Conservation (phyloP, 352 stramenopile species). For the Pythium phragmitis region DNA sequence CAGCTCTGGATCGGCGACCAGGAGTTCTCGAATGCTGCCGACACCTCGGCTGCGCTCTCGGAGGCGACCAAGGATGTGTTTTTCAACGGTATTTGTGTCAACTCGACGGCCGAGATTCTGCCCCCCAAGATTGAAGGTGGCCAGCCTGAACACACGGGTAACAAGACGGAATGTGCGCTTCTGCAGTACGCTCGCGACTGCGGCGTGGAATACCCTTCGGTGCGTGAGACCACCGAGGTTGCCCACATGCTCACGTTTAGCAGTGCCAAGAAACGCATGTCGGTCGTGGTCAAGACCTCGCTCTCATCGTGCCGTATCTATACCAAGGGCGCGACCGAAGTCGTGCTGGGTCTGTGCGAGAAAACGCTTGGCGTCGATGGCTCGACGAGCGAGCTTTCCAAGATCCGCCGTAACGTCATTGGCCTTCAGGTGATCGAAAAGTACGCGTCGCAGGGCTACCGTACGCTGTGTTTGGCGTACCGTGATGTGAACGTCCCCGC, state of each 20-base stretch:
- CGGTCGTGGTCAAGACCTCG: conserved; percentile 37
- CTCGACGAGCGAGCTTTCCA: conserved; percentile 55
- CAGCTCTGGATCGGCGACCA: conserved; percentile 68
- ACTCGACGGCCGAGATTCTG: conserved; percentile 50
- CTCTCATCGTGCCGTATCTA: conserved; percentile 61
- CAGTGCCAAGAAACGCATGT: conserved; percentile 51
- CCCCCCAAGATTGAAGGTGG: conserved; percentile 56
- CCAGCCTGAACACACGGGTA: conserved; percentile 51
- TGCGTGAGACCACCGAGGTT: conserved; percentile 49
- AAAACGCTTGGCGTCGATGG: conserved; percentile 59
- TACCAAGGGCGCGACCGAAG: conserved; percentile 76
- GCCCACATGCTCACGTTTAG: conserved; percentile 81
- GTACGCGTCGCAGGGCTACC: conserved; percentile 72
- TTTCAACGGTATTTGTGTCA: conserved; percentile 59
- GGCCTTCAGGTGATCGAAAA: conserved; percentile 85
- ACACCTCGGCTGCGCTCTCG: conserved; percentile 42
- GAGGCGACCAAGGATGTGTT: conserved; percentile 32
- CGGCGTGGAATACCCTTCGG: conserved; percentile 51
- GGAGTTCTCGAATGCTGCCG: conserved; percentile 52
- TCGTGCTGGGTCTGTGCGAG: conserved; percentile 69
- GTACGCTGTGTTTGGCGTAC: conserved; percentile 88
- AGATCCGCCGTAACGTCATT: conserved; percentile 30
- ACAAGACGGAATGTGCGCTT: conserved; percentile 84
- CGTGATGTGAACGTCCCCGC: conserved; percentile 66
- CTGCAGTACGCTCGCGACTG: conserved; percentile 64